Base-by-base conservation (phyloP, 148 eudicot species). In the Agrostemma githago region DNA sequence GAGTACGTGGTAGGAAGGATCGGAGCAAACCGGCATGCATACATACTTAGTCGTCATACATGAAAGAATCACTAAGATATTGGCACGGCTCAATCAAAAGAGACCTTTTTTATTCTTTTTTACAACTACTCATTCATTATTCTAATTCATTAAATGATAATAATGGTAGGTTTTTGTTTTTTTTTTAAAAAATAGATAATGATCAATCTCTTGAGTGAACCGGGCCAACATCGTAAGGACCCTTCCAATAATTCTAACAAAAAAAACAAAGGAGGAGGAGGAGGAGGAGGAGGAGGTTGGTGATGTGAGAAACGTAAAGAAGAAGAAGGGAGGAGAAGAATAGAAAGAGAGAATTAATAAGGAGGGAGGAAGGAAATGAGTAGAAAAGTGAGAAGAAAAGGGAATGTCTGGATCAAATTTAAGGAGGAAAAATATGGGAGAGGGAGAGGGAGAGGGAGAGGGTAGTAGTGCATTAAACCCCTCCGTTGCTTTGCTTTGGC, bases 41-140 rank as follows among this genome's bases (percentile, higher is more conserved):
- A 56, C 34, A 26, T 26, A 26, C 34, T 0, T 26, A 26, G n/a
- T n/a, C n/a, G n/a, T n/a, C 34, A 26, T 26, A 26, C 4, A 77
- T 79, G 83, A 77, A 83, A 78, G 83, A 75, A 67, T 76, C 83
- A 83, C 64, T 83, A 75, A 78, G 86, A 83, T 83, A 83, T 83
- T 83, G 86, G 86, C 86, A 75, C 86, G 86, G 83, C 86, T 83
- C 86, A 83, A 83, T 83, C 86, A 83, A 75, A 77, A 70, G 37
- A 17, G 56, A 61, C 4, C 15, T 16, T 21, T 19, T 17, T 17
- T 7, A 41, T 3, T 8, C 39, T 19, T 11, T 17, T n/a, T 20
- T 9, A 51, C 38, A 6, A 16, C 53, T 17, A 6, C 57, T 41
- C 10, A 0, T 38, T 38, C 38, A 61, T 26, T 26, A 26, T 26